Percentiles rank a stretch among this genome's conserved stretches.
These are phyloP conservation scores for Isatis lusitanica DNA, from an alignment of 441 rosid genomes.

Conservation along the genomic window DNA sequence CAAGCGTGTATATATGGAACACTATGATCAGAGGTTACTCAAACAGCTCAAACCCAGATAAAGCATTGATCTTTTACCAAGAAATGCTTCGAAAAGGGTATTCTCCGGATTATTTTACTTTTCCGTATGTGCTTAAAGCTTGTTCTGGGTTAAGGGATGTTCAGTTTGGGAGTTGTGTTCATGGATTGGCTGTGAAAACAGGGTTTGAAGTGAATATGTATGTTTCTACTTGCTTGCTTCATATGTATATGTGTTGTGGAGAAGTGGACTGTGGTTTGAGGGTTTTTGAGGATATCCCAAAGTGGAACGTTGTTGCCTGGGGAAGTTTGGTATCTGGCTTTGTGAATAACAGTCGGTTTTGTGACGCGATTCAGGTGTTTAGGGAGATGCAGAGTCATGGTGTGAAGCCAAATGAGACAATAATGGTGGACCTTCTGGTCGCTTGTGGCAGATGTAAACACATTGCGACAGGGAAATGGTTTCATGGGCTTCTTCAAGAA, in stretches of 20 bases:
- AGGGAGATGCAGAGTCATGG: constrained; percentile 31
- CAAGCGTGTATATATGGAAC: constrained; percentile 47
- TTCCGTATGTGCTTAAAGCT: constrained; percentile 40
- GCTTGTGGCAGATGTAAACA: constrained; percentile 39
- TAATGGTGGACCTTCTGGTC: constrained; percentile 39
- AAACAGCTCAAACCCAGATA: constrained; percentile 17
- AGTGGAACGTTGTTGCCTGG: constrained; percentile 44
- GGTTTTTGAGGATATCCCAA: constrained; percentile 40
- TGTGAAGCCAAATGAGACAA: constrained; percentile 37
- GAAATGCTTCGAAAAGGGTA: constrained; percentile 37
- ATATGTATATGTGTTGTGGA: constrained; percentile 41
- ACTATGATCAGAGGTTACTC: constrained; percentile 45
- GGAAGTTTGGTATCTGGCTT: constrained; percentile 41
- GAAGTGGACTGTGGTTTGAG: constrained; percentile 33
- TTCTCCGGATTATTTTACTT: constrained; percentile 38
- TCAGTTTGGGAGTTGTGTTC: constrained; percentile 33
- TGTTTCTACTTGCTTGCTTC: constrained; percentile 44
- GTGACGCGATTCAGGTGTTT: constrained; percentile 30
- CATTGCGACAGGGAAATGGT: constrained; percentile 32
- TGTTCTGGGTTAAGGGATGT: constrained; percentile 27
- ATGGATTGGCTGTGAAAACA: constrained; percentile 34
- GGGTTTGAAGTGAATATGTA: constrained; percentile 42
- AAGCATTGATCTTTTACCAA: constrained; percentile 32
- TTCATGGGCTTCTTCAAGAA: constrained; percentile 32
- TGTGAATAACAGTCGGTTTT: constrained; percentile 29